Evolutionary conservation across 2,329 filamentous ascomycete species (phyloP), one percentile per base, ranked within the genome.

Genomic region (Albophoma yamanashiensis): DNA sequence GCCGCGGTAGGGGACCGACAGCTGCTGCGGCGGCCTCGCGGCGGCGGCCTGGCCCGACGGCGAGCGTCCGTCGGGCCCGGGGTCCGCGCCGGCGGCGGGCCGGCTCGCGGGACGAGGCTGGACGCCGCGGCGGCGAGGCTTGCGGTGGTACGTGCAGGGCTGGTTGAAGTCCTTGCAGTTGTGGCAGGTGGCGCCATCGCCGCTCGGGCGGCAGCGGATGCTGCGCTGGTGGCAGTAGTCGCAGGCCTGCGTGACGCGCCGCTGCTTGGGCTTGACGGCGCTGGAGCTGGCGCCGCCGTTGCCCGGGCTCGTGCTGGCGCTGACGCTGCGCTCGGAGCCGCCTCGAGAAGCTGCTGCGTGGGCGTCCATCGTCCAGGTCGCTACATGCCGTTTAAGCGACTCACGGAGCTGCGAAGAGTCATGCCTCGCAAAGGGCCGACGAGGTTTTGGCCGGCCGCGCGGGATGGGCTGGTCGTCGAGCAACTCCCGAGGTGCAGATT

Each of bases 91-190:
- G 17, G 25, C 39, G 5, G 17, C 40, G 12, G 52, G 8, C 14
- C 25, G 22, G 34, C 38, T 59, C 4, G 22, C 39, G 6, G 59
- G 17, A 17, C 58, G 59, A 8, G 62, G 59, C 36, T 55, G 62
- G 34, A 63, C 59, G 14, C 63, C 65, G 31, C 76, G 72, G 58
- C 76, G 75, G 15, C 72, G 72, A 8, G 77, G 76, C 38, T 78
- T 72, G 55, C 77, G 61, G 40, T 59, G 70, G 65, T 76, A 80
- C 17, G 76, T 80, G 66, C 79, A 82, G n/a, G 70, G 66, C 55
- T 79, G 74, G 56, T 72, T 75, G 65, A 80, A 82, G 62, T 81
- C 77, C 34, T 71, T 69, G 67, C 79, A 81, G 58, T 79, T 82
- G 67, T 80, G 76, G 66, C 79, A 81, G 58, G 73, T 69, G 39